Percentiles rank a stretch among this genome's conserved stretches.
Evolutionary conservation across 345 rosid genomes (phyloP).

Genomic region (Acer campestre): DNA sequence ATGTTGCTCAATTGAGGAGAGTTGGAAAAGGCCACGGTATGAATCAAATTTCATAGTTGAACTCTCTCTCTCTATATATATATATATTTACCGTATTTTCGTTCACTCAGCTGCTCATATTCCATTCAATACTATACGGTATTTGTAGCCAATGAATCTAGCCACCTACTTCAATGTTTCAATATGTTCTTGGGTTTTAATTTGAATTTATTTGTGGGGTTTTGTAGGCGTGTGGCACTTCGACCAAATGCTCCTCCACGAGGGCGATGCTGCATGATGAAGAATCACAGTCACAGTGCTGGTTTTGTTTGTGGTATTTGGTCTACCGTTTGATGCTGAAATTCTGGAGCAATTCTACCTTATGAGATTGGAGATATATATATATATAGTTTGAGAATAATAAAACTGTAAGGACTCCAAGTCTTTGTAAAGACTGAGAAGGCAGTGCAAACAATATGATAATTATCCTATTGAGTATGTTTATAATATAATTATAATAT

Average conservation of each 20-base stretch:
- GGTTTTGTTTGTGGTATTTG: neutral
- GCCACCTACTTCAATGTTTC: too few species aligned
- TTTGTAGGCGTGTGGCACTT: constrained; percentile 73
- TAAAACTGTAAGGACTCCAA: neutral
- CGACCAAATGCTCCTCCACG: constrained; percentile 57
- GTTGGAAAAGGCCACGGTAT: constrained; percentile 87
- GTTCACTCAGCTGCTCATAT: neutral
- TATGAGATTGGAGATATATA: neutral
- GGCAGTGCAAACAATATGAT: too few species aligned
- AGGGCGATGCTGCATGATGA: constrained; percentile 34
- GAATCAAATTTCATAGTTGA: neutral
- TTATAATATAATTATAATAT: too few species aligned
- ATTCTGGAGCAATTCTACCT: neutral
- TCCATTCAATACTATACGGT: neutral
- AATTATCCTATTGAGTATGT: too few species aligned
- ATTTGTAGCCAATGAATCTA: neutral
- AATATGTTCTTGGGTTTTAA: too few species aligned
- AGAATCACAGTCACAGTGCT: neutral
- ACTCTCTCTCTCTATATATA: too few species aligned
- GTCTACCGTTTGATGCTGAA: neutral
- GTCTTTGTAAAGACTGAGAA: too few species aligned
- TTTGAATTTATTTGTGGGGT: neutral
- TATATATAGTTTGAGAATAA: neutral
- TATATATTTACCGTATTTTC: neutral
- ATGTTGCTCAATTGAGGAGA: constrained; percentile 63